Percentiles rank a stretch among this genome's conserved stretches.
Conservation (phyloP, 2,329 filamentous ascomycete genomes). For the Talaromyces albobiverticillius region DNA sequence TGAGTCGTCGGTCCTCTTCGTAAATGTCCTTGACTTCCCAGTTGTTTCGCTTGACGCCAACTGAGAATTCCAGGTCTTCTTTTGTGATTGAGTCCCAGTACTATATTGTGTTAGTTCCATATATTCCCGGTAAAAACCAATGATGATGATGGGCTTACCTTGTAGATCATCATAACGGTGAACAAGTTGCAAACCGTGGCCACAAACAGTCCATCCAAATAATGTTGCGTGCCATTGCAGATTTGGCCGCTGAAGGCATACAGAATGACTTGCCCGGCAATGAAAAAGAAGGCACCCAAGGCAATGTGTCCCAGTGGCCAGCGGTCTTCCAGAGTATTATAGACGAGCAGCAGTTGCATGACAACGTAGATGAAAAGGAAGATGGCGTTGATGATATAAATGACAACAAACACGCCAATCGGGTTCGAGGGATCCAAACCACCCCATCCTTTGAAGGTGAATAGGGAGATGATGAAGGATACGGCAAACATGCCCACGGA, state of each 20-base stretch:
- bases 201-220: constrained; percentile 91
- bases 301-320: constrained; percentile 92
- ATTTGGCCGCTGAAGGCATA: constrained; percentile 86
- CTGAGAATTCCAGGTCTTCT: constrained; percentile 97
- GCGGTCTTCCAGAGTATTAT: constrained; percentile 86
- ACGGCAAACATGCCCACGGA: constrained; percentile 81
- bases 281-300: constrained; percentile 88
- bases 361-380: constrained; percentile 80
- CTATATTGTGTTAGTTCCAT: constrained; percentile 47
- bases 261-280: constrained; percentile 85
- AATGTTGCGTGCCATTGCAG: constrained; percentile 82
- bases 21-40: constrained; percentile 96
- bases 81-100: constrained; percentile 99
- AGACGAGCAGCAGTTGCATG: constrained; percentile 84
- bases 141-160: constrained; percentile 55
- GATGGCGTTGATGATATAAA: constrained; percentile 87
- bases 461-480: constrained; percentile 79
- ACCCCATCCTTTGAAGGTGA: constrained; percentile 90
- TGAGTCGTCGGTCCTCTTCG: constrained; percentile 73
- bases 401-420: constrained; percentile 81
- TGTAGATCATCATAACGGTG: constrained; percentile 99
- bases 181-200: constrained; percentile 90
- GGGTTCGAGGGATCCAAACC: constrained; percentile 83
- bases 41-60: constrained; percentile 90
- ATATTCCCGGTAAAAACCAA: not conserved